Base-by-base conservation (phyloP, 75 land plant species). In the Chamaecyparis obtusa region DNA sequence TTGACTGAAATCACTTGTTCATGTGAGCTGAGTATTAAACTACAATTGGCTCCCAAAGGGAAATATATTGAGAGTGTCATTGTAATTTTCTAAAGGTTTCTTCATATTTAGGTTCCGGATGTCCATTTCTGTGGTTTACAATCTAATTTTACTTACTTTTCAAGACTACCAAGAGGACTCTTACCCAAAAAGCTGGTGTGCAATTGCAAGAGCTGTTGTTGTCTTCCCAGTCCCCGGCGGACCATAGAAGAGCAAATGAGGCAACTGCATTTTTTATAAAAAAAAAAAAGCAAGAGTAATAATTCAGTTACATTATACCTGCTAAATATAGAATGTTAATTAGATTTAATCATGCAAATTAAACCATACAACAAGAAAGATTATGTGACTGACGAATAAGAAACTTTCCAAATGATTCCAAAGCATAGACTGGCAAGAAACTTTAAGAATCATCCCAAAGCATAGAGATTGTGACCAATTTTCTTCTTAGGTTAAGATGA, bases 171-270 rank as follows among this genome's bases (percentile, higher is more conserved):
- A 81, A 46, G 16, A 81, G 0, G 5, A 46, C 48, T n/a, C n/a
- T 43, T 84, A 94, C 97, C 97, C 99, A 84, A 94, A 98, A 9
- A 98, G 95, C 88, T 98, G 97, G 48, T 94, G 96, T 13, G 96
- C 92, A 36, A 98, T 95, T 76, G 99, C 99, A 39, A 98, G 97
- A 0, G 96, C 99, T 19, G 99, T 97, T 32, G 99, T 92, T 41
- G 99, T 98, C 85, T 97, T 98, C 55, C 99, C 99, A 2, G 99
- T 98, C 1, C 99, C 99, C 51, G 99, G 99, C 30, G 97, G 99
- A 11, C 99, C 99, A 90, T 97, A 98, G 89, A 98, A 98, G 48
- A 98, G 93, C 93, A 98, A 91, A 84, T 98, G 99, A 2, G 99
- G 99, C 32, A 95, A 93, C 99, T 98, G 90, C 86, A 86, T 9